Evolutionary conservation across 176 grass and related monocot species (phyloP), one percentile per base, ranked within the genome.

Genomic region (Carex littledalei): DNA sequence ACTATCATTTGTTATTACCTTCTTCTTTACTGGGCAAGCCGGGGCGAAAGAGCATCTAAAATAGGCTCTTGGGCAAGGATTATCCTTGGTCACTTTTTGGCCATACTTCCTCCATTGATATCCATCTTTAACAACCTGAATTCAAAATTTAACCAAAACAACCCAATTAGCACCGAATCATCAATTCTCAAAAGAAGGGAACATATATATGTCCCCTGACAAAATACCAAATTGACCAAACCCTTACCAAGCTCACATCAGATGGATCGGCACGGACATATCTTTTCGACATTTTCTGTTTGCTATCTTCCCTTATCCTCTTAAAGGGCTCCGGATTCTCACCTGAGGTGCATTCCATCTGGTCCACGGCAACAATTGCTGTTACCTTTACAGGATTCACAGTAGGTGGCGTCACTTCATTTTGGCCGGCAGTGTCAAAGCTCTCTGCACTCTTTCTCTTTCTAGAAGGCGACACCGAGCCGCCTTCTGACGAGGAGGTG

Each of bases 61-160:
- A 87, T 98, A 98, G 10, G 95, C 95, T 4, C 95, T 56, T 10
- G 95, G 95, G 73, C 86, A 94, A 8, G 95, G 95, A 80, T 98
- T 98, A 83, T 98, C 95, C 78, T 89, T 93, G 55, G 95, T 98
- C 5, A 98, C 95, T 87, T 98, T 98, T 80, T 98, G 95, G 0
- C 95, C 95, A 63, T 98, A 98, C 83, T 98, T 98, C 71, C 92
- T 81, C 95, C 95, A 98, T 72, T 98, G 95, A 82, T 90, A 94
- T 0, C 91, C 95, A 85, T 98, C 95, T 66, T 89, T 97, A 3
- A 97, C 94, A 17, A 94, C 89, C 94, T 97, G 84, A 57, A 68
- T 63, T 64, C 17, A 63, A 81, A 41, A 64, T 34, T 35, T 0
- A 78, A 55, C 7, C 54, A 72, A 10, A 22, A 57, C 26, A 78